These are phyloP conservation scores for Aegilops speltoides DNA, from an alignment of 176 grass and related monocot genomes.

Conservation along the genomic window DNA sequence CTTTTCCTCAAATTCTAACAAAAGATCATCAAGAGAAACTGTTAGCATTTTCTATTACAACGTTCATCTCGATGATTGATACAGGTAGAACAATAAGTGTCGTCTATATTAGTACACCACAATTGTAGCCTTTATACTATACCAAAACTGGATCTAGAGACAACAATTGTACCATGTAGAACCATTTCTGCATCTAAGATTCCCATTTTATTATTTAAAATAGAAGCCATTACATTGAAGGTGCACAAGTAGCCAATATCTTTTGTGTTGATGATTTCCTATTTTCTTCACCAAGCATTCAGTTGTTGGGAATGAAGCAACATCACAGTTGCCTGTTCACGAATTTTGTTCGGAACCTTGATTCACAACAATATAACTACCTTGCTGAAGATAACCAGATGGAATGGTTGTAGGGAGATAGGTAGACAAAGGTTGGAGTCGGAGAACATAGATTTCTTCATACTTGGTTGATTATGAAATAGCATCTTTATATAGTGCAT, in stretches of 20 bases:
- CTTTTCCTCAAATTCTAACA: slow-evolving; percentile 78
- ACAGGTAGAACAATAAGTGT: background rate
- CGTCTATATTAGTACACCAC: slow-evolving; percentile 4
- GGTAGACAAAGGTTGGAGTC: background rate
- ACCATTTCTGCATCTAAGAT: background rate
- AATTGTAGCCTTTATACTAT: background rate
- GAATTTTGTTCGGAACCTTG: background rate
- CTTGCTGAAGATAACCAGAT: background rate
- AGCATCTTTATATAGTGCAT: background rate
- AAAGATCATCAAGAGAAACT: slow-evolving; percentile 22
- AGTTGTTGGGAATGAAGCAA: background rate
- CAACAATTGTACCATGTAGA: background rate
- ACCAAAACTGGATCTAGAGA: background rate
- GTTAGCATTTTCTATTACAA: slow-evolving; percentile 23
- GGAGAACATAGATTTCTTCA: background rate
- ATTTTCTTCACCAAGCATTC: background rate
- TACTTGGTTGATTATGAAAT: background rate
- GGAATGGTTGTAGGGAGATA: background rate
- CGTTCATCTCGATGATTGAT: background rate
- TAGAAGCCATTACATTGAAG: background rate
- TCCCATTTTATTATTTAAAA: background rate
- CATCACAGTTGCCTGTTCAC: background rate
- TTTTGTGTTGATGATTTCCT: background rate
- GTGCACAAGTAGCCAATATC: background rate
- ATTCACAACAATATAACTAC: background rate